A percentile compares a stretch with the other conserved stretches of the same genome.
Evolutionary conservation across 2,329 filamentous ascomycete genomes (phyloP).

Genomic region (Pyrenophora graminea): DNA sequence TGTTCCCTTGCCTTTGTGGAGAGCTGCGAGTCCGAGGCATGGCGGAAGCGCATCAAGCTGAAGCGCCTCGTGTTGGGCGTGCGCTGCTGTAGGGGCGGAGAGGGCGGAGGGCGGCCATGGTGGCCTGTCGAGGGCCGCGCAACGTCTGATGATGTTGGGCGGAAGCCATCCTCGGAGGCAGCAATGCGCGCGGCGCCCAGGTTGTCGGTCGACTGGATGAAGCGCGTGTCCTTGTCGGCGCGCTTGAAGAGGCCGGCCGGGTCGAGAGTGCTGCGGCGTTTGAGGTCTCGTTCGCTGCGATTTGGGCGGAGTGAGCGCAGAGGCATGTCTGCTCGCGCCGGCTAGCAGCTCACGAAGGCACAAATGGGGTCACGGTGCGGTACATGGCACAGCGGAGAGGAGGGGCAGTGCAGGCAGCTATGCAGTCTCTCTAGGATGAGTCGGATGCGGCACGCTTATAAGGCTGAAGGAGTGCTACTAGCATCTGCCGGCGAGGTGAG

Average conservation of each 20-base stretch:
- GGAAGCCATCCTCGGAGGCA: conserved; percentile 42
- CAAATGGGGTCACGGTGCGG: conserved; percentile 30
- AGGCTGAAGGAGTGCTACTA: conserved; percentile 21
- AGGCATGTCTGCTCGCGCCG: conserved; percentile 46
- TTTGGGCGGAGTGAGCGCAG: conserved; percentile 45
- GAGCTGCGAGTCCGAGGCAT: conserved; percentile 90
- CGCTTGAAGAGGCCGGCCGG: conserved; percentile 45
- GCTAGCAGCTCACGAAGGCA: conserved; percentile 44
- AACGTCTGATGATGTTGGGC: conserved; percentile 33
- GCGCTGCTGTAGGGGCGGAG: conserved; percentile 41
- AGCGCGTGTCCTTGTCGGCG: conserved; percentile 32
- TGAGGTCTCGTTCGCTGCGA: conserved; percentile 48
- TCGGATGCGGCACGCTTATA: conserved; percentile 14
- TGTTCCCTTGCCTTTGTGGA: conserved; percentile 75
- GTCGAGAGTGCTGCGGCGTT: conserved; percentile 52
- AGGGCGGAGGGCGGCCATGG: conserved; percentile 29
- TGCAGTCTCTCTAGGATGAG: conserved; percentile 11
- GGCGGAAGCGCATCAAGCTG: conserved; percentile 79
- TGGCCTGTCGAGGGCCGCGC: conserved; percentile 22
- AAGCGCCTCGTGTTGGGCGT: conserved; percentile 57
- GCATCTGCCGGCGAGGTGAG: conserved; percentile 13
- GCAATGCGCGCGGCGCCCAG: conserved; percentile 33
- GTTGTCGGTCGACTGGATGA: conserved; percentile 32
- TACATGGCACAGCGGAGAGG: conserved; percentile 40
- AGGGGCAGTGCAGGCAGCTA: conserved; percentile 6